phyloP scores from a whole-genome alignment of 768 basidiomycete species.

The Psilocybe cyanescens region DNA sequence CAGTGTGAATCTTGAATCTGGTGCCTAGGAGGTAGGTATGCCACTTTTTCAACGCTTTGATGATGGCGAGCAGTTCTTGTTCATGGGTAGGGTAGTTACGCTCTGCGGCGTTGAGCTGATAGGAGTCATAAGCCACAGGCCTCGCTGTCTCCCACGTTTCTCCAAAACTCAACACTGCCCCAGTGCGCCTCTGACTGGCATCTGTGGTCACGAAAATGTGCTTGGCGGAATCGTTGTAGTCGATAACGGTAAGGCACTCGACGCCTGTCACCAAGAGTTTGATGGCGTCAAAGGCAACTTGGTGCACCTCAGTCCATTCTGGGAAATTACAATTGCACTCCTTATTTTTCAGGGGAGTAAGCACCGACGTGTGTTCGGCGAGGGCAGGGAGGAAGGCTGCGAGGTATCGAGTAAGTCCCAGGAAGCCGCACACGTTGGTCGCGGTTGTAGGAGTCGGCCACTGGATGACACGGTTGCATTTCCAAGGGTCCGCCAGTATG shows the following conservation, averaged over 20 bases:
- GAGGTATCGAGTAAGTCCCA: slow-evolving; percentile 35
- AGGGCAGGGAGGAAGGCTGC: slow-evolving; percentile 30
- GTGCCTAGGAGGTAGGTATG: slow-evolving; percentile 17
- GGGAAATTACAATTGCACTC: slow-evolving; percentile 29
- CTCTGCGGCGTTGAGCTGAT: slow-evolving; percentile 25
- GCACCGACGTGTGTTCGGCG: slow-evolving; percentile 28
- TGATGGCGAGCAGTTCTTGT: slow-evolving; percentile 40
- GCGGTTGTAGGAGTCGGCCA: slow-evolving; percentile 33
- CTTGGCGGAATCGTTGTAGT: slow-evolving; percentile 18
- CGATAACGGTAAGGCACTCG: slow-evolving; percentile 14
- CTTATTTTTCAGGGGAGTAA: slow-evolving; percentile 29
- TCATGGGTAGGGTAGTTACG: slow-evolving; percentile 41
- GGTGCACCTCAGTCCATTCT: slow-evolving; percentile 25
- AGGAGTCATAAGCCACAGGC: slow-evolving; percentile 34
- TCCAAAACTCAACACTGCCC: slow-evolving; percentile 33
- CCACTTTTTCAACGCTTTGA: slow-evolving; percentile 33
- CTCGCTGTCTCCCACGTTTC: slow-evolving; percentile 31
- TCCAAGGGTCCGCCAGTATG: slow-evolving; percentile 30
- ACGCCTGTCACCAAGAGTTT: slow-evolving; percentile 26
- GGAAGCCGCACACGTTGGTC: slow-evolving; percentile 31
- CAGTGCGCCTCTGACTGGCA: slow-evolving; percentile 29
- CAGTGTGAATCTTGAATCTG: slow-evolving; percentile 31
- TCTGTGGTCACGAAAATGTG: slow-evolving; percentile 37
- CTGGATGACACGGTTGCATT: slow-evolving; percentile 27
- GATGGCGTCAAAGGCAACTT: slow-evolving; percentile 30